phyloP scores from a whole-genome alignment of 1,139 yeast genomes.

The Blastobotrys proliferans region DNA sequence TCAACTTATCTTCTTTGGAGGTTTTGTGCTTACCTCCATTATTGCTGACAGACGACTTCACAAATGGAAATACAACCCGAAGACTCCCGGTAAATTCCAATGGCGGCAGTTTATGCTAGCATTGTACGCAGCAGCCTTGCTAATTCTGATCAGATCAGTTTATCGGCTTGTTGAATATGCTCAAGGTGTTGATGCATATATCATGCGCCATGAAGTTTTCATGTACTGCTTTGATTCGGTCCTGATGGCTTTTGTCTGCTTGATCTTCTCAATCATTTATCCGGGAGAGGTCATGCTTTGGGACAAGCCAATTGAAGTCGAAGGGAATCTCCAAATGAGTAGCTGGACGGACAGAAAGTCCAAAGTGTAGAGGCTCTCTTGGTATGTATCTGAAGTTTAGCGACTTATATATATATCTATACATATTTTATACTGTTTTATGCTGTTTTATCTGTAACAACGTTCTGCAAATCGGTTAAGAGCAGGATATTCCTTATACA shows the following conservation, averaged over 20 bases:
- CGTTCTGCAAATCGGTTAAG: not conserved
- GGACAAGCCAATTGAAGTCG: not conserved
- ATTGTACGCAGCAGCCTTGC: constrained; percentile 31
- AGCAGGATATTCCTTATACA: not conserved
- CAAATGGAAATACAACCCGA: not conserved
- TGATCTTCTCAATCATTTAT: constrained; percentile 10
- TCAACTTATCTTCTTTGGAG: constrained; percentile 39
- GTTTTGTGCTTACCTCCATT: constrained; percentile 26
- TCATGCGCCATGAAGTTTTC: constrained; percentile 38
- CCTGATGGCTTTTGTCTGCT: constrained; percentile 21
- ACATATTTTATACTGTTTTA: not conserved
- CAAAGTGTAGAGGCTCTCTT: not conserved
- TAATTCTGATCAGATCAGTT: constrained; percentile 41
- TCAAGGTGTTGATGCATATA: constrained; percentile 38
- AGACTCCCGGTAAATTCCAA: constrained; percentile 18
- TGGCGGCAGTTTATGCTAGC: constrained; percentile 16
- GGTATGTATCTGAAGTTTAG: not conserved
- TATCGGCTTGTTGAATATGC: constrained; percentile 40
- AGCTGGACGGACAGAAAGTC: no score
- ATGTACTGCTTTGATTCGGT: constrained; percentile 38
- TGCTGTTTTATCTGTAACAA: not conserved
- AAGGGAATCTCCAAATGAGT: no score
- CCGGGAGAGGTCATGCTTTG: constrained; percentile 23
- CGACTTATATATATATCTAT: not conserved
- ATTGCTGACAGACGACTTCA: constrained; percentile 16